Percentiles rank a stretch among this genome's conserved stretches.
phyloP scores from a whole-genome alignment of 208 protist species.

The Trypanosomatidae sp. region DNA sequence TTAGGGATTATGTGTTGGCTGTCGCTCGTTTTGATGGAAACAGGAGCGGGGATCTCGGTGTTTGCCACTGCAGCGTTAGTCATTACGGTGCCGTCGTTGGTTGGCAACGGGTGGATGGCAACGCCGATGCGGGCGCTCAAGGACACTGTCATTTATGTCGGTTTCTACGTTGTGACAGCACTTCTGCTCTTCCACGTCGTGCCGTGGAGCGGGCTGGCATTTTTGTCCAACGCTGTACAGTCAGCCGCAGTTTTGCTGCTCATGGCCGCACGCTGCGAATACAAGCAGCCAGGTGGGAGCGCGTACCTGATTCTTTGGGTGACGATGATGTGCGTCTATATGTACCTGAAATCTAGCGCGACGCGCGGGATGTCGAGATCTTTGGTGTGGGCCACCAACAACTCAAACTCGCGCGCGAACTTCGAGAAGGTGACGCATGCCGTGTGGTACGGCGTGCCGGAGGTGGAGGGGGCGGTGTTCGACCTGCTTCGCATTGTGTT shows the following conservation, averaged over 20 bases:
- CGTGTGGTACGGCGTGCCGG: neutral
- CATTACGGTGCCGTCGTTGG: conserved; percentile 21
- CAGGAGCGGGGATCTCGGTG: conserved; percentile 24
- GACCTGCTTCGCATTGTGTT: conserved; percentile 1
- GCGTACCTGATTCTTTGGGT: conserved; percentile 40
- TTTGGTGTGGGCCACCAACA: conserved; percentile 1
- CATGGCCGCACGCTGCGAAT: conserved; percentile 40
- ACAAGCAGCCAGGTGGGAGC: conserved; percentile 26
- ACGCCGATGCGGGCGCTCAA: conserved; percentile 9
- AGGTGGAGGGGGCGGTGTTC: neutral
- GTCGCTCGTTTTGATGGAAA: conserved; percentile 40
- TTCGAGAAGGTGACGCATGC: neutral
- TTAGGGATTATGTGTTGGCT: conserved; percentile 48
- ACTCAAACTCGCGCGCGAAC: neutral
- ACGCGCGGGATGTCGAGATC: neutral
- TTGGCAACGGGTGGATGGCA: conserved; percentile 20
- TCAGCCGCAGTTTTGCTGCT: conserved; percentile 32
- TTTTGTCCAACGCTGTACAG: conserved; percentile 40
- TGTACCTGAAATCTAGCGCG: conserved; percentile 10
- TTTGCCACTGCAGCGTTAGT: conserved; percentile 20
- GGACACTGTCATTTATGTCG: conserved; percentile 17
- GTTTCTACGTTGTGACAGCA: conserved; percentile 18
- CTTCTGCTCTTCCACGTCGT: conserved; percentile 22
- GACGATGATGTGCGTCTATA: conserved; percentile 29
- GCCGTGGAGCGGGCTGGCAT: conserved; percentile 27